A percentile compares a stretch with the other conserved stretches of the same genome.
phyloP scores from a whole-genome alignment of 495 filamentous ascomycete species.

The Acidiella bohemica region DNA sequence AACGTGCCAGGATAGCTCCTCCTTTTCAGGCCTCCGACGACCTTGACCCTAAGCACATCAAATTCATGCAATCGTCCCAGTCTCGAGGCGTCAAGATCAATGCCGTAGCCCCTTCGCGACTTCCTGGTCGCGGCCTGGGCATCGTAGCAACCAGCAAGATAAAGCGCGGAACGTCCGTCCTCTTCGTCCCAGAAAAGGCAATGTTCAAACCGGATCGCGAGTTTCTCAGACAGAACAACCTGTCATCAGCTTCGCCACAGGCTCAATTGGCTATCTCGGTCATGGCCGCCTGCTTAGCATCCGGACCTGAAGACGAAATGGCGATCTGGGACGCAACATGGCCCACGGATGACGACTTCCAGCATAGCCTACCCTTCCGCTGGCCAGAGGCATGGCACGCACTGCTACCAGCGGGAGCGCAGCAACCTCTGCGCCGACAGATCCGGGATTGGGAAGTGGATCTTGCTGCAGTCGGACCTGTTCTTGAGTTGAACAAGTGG shows the following conservation, averaged over 20 bases:
- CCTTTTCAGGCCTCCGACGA: too few species aligned
- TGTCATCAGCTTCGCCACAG: conserved; percentile 9
- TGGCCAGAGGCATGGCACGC: conserved; percentile 43
- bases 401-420: conserved; percentile 32
- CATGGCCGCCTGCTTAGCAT: conserved; percentile 47
- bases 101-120: conserved; percentile 43
- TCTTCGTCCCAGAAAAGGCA: conserved; percentile 48
- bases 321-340: conserved; percentile 55
- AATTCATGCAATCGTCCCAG: conserved; percentile 13
- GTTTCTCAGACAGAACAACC: conserved; percentile 14
- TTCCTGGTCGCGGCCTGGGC: conserved; percentile 59
- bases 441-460: conserved; percentile 8
- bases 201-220: conserved; percentile 46
- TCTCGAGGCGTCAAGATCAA: conserved; percentile 30
- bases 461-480: conserved; percentile 2
- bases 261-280: conserved; percentile 26
- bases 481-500: background rate
- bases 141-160: conserved; percentile 54
- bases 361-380: conserved; percentile 50
- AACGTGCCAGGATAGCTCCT: too few species aligned
- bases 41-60: too few species aligned
- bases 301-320: conserved; percentile 37
- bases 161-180: conserved; percentile 42
- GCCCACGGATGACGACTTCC: conserved; percentile 47
- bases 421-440: conserved; percentile 10